Conservation (phyloP, 192 early-diverging fungal genomes). For the Umbelopsis isabellina region DNA sequence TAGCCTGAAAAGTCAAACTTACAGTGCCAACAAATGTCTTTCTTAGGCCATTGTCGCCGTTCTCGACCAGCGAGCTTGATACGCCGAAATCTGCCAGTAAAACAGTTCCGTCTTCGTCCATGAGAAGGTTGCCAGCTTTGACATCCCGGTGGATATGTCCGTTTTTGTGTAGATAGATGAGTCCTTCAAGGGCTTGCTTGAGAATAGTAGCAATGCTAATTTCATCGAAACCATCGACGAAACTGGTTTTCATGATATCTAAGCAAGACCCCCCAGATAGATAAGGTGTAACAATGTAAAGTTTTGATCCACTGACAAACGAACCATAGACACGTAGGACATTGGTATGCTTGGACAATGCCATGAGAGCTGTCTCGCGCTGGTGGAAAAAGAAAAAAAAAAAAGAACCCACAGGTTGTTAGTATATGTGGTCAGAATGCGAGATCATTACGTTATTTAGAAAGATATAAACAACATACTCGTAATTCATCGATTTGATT, state of each 20-base stretch:
- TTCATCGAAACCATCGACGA: conserved; percentile 83
- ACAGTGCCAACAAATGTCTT: conserved; percentile 80
- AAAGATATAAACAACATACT: conserved; percentile 43
- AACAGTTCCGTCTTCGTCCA: conserved; percentile 67
- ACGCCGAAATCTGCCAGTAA: conserved; percentile 75
- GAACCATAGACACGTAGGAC: conserved; percentile 81
- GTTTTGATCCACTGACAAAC: conserved; percentile 78
- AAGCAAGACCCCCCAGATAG: conserved; percentile 75
- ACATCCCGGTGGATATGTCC: conserved; percentile 74
- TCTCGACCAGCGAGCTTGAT: conserved; percentile 65
- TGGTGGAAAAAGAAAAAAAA: conserved; percentile 49
- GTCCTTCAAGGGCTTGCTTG: conserved; percentile 71
- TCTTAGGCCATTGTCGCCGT: conserved; percentile 58
- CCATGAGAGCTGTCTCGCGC: conserved; percentile 88
- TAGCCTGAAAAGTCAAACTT: background rate
- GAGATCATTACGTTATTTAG: background rate
- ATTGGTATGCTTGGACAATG: conserved; percentile 81
- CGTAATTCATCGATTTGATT: conserved; percentile 91
- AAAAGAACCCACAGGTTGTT: too few species aligned
- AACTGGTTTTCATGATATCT: conserved; percentile 87
- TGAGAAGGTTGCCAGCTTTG: conserved; percentile 69
- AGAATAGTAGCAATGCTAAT: conserved; percentile 76
- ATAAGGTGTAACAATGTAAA: conserved; percentile 86
- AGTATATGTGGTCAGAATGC: background rate
- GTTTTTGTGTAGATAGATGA: conserved; percentile 66